Evolutionary conservation across 371 early-diverging fungal genomes (phyloP), one percentile per base, ranked within the genome.

Genomic region (Rhizopus microsporus): DNA sequence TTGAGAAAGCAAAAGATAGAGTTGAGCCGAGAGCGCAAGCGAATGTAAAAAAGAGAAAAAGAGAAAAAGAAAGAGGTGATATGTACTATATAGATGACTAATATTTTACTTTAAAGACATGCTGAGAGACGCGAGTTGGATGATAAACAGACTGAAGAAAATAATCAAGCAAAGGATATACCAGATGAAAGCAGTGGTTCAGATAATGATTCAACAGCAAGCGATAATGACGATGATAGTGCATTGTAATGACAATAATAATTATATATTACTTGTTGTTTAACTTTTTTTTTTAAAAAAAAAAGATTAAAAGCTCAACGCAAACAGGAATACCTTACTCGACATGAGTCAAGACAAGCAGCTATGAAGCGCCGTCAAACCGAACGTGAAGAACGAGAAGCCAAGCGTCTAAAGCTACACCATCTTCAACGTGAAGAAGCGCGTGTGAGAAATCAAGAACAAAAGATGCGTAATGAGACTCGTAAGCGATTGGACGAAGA

Each of bases 1-100:
- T 74, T 89, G 23, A 73, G 86, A 54, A 76, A 82, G 53, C 86
- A 87, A 76, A 72, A 83, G 46, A 69, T 86, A n/a, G 90, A 90
- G 13, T 45, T 88, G 23, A 84, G 83, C 51, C 80, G 84, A 60
- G 88, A 90, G 48, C 64, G 76, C 17, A 84, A 80, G 52, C 63
- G 78, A 35, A 67, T 79, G 56, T 68, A 70, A 65, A 67, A 51
- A 37, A 10, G 7, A 2, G 4, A 5, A 39, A 16, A 33, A 16
- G 12, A 8, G 39, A 16, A 37, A 2, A 12, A 43, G 44, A 43
- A 43, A 12, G 44, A 15, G 47, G 6, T 30, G 30, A 12, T 13
- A 8, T 15, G 2, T 6, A 31, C 6, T 46, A 46, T 42, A n/a
- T 46, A 13, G 6, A 10, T 46, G 15, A 7, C 31, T 32, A 12